Conservation (phyloP, 2,329 filamentous ascomycete genomes). For the Aspergillus intermedius region DNA sequence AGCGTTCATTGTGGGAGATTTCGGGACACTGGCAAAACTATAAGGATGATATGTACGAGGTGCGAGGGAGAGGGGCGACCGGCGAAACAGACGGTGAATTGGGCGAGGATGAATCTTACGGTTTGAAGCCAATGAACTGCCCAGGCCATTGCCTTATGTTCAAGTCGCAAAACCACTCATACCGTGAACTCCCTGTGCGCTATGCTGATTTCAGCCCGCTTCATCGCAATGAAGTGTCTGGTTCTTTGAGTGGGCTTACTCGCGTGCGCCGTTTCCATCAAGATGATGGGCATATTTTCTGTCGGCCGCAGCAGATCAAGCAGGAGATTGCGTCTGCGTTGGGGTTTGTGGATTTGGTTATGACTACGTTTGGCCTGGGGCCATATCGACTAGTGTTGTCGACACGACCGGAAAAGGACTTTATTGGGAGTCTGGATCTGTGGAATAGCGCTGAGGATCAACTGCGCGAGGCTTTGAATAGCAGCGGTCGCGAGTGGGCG, state of each 20-base stretch:
- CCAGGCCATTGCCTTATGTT: conserved; percentile 84
- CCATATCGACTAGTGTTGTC: conserved; percentile 71
- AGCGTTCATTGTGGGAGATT: conserved; percentile 76
- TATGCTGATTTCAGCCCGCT: conserved; percentile 82
- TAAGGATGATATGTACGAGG: conserved; percentile 85
- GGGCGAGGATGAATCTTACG: conserved; percentile 65
- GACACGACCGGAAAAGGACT: conserved; percentile 68
- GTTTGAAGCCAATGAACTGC: conserved; percentile 90
- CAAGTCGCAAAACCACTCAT: conserved; percentile 64
- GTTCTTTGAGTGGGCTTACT: conserved; percentile 72
- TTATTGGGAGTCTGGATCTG: conserved; percentile 66
- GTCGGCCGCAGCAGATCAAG: conserved; percentile 67
- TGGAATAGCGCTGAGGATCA: conserved; percentile 64
- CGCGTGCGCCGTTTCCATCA: conserved; percentile 83
- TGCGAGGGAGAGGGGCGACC: conserved; percentile 49
- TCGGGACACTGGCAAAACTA: conserved; percentile 88
- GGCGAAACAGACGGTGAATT: conserved; percentile 40
- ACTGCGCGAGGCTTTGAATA: conserved; percentile 56
- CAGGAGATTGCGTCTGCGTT: conserved; percentile 67
- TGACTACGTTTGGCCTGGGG: conserved; percentile 62
- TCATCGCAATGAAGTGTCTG: conserved; percentile 81
- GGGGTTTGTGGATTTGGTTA: conserved; percentile 67
- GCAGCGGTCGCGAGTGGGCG: conserved; percentile 61
- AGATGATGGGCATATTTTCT: conserved; percentile 88
- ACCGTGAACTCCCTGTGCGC: conserved; percentile 73